Base-by-base conservation (phyloP, 2,329 filamentous ascomycete genomes). In the Seiridium unicorne region DNA sequence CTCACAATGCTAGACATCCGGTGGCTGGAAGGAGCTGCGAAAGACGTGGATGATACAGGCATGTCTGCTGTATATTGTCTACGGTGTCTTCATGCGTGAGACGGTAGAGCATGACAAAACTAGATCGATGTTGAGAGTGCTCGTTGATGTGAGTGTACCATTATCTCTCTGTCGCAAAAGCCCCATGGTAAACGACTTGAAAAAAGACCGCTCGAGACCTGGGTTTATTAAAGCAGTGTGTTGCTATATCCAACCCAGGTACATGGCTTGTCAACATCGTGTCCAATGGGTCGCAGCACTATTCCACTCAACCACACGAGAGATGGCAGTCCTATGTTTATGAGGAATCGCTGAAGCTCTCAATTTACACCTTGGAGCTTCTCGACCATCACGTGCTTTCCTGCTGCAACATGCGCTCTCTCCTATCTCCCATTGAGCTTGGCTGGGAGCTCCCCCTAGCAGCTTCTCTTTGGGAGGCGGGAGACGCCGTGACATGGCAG, bases 11-110 rank as follows among this genome's bases (percentile, higher is more conserved):
- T 40, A 54, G 51, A 34, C 18, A 40, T 13, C 10, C 3, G 31
- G 26, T 40, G 51, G 38, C 51, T 54, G 51, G 51, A 26, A 34
- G 35, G 51, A 54, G 34, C 51, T 54, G 32, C 51, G 51, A 3
- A 54, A 54, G 13, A 54, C 51, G 3, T 54, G 51, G 51, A 54
- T 54, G 51, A 54, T 54, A 34, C 51, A 54, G 13, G 10, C 51
- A 5, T 54, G 51, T 26, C 51, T 54, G 5, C 32, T 54, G 11
- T 34, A 54, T 8, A 54, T 54, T 26, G 51, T 54, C 35, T 54
- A 38, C 13, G 51, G 51, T 38, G 51, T 32, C 9, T 54, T 54
- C 10, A 54, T 54, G 51, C 26, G 38, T 13, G 35, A 38, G n/a
- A 34, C 51, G 10, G 31, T 34, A 34, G 26, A 54, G 7, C 26